Evolutionary conservation across 148 eudicot genomes (phyloP).

Genomic region (Suaeda aralocaspica): DNA sequence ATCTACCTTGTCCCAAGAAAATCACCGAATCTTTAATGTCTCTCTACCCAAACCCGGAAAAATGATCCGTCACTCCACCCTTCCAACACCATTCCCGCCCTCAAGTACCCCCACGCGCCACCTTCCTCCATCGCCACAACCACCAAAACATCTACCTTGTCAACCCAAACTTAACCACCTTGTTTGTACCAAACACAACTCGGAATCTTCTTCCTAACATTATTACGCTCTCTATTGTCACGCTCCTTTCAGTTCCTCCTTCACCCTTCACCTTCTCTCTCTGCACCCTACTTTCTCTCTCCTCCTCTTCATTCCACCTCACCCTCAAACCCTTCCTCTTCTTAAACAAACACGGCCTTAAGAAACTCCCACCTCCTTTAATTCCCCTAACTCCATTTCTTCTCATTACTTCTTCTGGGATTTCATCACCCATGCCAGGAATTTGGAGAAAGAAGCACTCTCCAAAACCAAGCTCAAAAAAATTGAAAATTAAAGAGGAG

Average conservation of each 20-base stretch:
- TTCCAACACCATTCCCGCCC: constrained; percentile 21
- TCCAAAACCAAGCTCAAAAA: constrained; percentile 13
- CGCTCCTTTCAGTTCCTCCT: constrained; percentile 44
- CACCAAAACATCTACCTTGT: constrained; percentile 15
- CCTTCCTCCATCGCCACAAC: constrained; percentile 16
- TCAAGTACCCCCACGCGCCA: constrained; percentile 18
- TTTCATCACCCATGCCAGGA: constrained; percentile 47
- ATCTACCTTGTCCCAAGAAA: too few species aligned
- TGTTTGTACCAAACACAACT: constrained; percentile 52
- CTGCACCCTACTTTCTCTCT: constrained; percentile 17
- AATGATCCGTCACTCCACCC: constrained; percentile 34
- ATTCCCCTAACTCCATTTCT: neutral
- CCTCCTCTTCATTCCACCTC: constrained; percentile 37
- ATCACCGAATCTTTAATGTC: too few species aligned
- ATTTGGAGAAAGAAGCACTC: constrained; percentile 33
- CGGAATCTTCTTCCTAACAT: constrained; percentile 57
- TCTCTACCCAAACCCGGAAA: constrained; percentile 9
- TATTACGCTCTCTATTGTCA: constrained; percentile 44
- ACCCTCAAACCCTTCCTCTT: constrained; percentile 49
- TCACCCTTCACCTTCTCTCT: constrained; percentile 15
- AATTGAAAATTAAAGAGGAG: too few species aligned
- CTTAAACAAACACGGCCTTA: constrained; percentile 49
- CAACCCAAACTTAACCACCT: constrained; percentile 52
- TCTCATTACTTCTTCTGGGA: constrained; percentile 41
- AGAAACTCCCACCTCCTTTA: constrained; percentile 22